Evolutionary conservation across 768 basidiomycete genomes (phyloP).

Genomic region (Mycena metata): DNA sequence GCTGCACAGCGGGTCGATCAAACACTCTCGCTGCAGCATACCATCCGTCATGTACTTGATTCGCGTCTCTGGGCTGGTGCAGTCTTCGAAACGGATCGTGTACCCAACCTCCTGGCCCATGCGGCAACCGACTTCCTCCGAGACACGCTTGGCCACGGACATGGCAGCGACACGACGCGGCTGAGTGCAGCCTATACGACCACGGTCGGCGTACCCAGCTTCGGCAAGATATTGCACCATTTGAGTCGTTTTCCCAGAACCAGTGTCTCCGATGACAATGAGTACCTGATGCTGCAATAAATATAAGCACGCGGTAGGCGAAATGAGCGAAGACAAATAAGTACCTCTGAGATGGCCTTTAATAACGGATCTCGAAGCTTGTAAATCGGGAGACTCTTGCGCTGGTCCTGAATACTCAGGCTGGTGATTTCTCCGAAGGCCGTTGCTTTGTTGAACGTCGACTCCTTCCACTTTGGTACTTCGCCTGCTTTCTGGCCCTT

Average conservation of each 20-base stretch:
- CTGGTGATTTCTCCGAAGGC: conserved; percentile 94
- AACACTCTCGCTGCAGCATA: conserved; percentile 97
- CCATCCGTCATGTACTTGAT: conserved; percentile 99
- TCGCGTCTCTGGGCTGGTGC: conserved; percentile 97
- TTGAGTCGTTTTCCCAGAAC: conserved; percentile 98
- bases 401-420: conserved; percentile 93
- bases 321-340: conserved; percentile 22
- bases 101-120: conserved; percentile 98
- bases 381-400: conserved; percentile 92
- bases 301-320: conserved; percentile 37
- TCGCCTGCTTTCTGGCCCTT: conserved; percentile 88
- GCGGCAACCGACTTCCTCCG: conserved; percentile 98
- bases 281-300: conserved; percentile 88
- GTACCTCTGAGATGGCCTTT: conserved; percentile 91
- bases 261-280: conserved; percentile 98
- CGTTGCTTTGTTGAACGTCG: conserved; percentile 94
- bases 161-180: conserved; percentile 99
- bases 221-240: conserved; percentile 99
- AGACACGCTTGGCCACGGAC: conserved; percentile 98
- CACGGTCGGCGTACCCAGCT: conserved; percentile 90
- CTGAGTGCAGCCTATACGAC: conserved; percentile 96
- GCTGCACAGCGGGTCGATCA: conserved; percentile 95
- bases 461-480: conserved; percentile 91
- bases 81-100: conserved; percentile 99
- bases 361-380: conserved; percentile 93